Percentiles rank a stretch among this genome's conserved stretches.
Conservation (phyloP, 1,284 basidiomycete species). For the Apiotrichum brassicae region DNA sequence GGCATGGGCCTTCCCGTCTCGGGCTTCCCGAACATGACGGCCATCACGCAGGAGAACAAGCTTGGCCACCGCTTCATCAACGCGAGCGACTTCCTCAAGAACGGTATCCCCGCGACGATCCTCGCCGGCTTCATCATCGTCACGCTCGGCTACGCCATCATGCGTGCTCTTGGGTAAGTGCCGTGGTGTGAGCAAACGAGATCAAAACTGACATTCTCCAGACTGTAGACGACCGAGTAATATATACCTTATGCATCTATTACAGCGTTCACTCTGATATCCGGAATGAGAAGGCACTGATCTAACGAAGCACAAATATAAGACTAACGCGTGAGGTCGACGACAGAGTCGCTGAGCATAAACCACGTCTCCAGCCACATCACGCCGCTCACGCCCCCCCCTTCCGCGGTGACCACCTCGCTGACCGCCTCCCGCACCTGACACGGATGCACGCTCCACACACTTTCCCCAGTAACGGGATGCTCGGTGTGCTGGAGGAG, state of each 20-base stretch:
- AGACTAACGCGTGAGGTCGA: conserved; percentile 20
- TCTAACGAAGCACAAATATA: background rate
- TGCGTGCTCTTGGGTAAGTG: conserved; percentile 22
- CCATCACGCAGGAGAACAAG: conserved; percentile 91
- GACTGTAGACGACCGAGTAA: background rate
- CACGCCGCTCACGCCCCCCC: conserved; percentile 1
- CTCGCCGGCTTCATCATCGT: conserved; percentile 76
- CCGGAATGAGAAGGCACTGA: too few species aligned
- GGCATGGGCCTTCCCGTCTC: conserved; percentile 99
- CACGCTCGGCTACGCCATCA: conserved; percentile 69
- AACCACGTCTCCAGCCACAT: conserved; percentile 37
- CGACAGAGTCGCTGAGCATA: conserved; percentile 28
- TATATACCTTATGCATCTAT: background rate
- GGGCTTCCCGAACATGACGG: conserved; percentile 94
- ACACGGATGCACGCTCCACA: conserved; percentile 34
- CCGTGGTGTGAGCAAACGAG: too few species aligned
- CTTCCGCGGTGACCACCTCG: conserved; percentile 18
- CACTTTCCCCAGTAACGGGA: conserved; percentile 24
- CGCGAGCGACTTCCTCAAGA: conserved; percentile 85
- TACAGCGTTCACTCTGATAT: background rate
- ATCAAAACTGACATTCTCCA: background rate
- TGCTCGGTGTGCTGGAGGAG: conserved; percentile 30
- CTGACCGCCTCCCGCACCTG: conserved; percentile 24
- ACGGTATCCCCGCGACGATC: conserved; percentile 84
- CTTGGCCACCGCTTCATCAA: conserved; percentile 80